Evolutionary conservation across 148 eudicot genomes (phyloP), one percentile per base, ranked within the genome.

Genomic region (Beta vulgaris): DNA sequence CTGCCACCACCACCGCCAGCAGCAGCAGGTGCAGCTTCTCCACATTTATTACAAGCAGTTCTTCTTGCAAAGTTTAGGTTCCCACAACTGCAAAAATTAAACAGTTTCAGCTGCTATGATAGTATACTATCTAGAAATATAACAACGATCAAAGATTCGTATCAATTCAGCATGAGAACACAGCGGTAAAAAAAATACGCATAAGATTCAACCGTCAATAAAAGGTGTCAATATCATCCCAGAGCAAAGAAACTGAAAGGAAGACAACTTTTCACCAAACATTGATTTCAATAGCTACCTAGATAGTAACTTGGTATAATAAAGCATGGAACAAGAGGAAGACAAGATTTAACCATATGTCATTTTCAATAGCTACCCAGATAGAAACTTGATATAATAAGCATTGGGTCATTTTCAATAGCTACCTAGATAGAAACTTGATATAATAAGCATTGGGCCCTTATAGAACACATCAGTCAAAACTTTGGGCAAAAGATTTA

Each of bases 1-100:
- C 84, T 87, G 44, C 83, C 86, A 23, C 79, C 85, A 70, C 79
- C 85, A 69, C 79, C 48, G 18, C 85, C 79, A 21, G 61, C 74
- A 51, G 83, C 85, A 55, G 85, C 84, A 73, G 96, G 96, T 34
- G 91, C 73, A 32, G 92, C 86, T 55, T 88, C 84, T 66, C 90
- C 90, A 62, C 97, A 95, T 86, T 91, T 92, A 90, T 95, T 92
- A 82, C 98, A 94, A 70, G 91, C 87, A 34, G 77, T 79, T 84
- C 99, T 83, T 73, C 96, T 86, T 13, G 99, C 97, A 84, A 95
- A 95, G 84, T 95, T 95, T 84, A 88, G 39, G 80, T 95, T 95
- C 77, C 94, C 96, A 76, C 97, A 95, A 76, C 99, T 95, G 79
- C 88, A 88, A 68, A 29, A 67, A 66, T 15, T 59, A 14, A 44